A percentile compares a stretch with the other conserved stretches of the same genome.
Evolutionary conservation across 1,284 basidiomycete species (phyloP).

Genomic region (Pseudozyma pruni): DNA sequence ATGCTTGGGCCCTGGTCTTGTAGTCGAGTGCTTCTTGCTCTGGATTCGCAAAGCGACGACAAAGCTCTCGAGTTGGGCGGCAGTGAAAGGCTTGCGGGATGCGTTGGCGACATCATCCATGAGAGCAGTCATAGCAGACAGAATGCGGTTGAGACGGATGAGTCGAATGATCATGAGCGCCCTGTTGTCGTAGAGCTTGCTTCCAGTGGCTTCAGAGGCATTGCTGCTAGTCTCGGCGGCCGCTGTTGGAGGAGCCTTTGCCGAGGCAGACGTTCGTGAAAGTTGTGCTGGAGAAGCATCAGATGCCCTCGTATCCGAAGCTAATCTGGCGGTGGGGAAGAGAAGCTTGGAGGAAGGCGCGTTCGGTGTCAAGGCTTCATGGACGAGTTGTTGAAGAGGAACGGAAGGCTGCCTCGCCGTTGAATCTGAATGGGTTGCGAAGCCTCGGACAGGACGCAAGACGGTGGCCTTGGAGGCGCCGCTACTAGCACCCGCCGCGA

Average conservation of each 20-base stretch:
- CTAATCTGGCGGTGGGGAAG: background rate
- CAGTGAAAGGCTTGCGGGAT: slow-evolving; percentile 16
- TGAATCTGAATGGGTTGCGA: background rate
- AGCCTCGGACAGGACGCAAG: too few relatives aligned
- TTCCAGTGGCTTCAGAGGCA: background rate
- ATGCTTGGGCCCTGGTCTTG: slow-evolving; percentile 18
- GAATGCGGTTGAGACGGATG: slow-evolving; percentile 31
- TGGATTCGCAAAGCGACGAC: slow-evolving; percentile 26
- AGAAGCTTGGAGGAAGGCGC: slow-evolving; percentile 4
- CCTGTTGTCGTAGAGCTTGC: slow-evolving; percentile 10
- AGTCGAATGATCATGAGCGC: slow-evolving; percentile 28
- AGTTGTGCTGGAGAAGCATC: background rate
- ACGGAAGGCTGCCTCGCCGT: background rate
- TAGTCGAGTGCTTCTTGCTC: slow-evolving; percentile 13
- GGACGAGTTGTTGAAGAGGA: slow-evolving; percentile 24
- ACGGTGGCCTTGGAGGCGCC: too few relatives aligned
- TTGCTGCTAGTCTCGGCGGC: background rate
- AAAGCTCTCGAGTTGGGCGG: slow-evolving; percentile 19
- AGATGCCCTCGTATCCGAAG: background rate
- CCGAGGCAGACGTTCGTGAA: background rate
- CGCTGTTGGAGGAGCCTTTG: background rate
- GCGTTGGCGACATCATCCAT: slow-evolving; percentile 14
- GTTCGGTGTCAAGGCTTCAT: slow-evolving; percentile 9
- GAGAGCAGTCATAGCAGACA: slow-evolving; percentile 45
- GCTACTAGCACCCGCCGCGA: too few relatives aligned